Evolutionary conservation across 2,329 filamentous ascomycete genomes (phyloP).

Genomic region (Aureobasidium sp.): DNA sequence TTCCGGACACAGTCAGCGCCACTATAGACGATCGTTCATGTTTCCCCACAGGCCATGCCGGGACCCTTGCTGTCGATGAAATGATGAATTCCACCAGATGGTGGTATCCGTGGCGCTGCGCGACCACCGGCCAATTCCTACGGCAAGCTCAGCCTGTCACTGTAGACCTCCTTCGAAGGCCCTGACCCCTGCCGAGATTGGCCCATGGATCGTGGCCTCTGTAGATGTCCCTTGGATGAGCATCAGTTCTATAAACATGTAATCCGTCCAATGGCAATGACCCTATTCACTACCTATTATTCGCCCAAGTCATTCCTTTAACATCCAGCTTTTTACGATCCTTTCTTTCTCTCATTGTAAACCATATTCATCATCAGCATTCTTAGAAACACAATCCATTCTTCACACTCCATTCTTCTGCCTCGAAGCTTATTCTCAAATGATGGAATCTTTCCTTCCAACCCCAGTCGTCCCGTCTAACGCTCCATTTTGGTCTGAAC

Average conservation of each 20-base stretch:
- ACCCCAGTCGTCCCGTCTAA: conserved; percentile 37
- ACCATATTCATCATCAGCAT: conserved; percentile 28
- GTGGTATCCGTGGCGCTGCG: conserved; percentile 4
- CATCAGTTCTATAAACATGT: conserved; percentile 13
- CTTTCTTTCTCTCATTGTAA: conserved; percentile 21
- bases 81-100: conserved; percentile 9
- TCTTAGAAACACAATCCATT: conserved; percentile 29
- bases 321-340: conserved; percentile 35
- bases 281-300: background rate
- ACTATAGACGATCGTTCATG: background rate
- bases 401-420: conserved; percentile 20
- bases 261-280: conserved; percentile 9
- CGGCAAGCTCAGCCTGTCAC: conserved; percentile 12
- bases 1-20: background rate
- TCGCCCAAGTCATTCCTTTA: conserved; percentile 35
- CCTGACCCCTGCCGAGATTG: conserved; percentile 14
- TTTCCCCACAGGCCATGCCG: conserved; percentile 3
- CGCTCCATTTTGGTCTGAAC: conserved; percentile 28
- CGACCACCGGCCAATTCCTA: conserved; percentile 6
- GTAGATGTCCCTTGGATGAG: conserved; percentile 11
- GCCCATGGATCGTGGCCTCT: background rate
- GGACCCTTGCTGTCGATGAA: conserved; percentile 14
- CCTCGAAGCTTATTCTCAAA: conserved; percentile 27
- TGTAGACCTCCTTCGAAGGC: conserved; percentile 1
- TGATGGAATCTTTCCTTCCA: conserved; percentile 26